Evolutionary conservation across 805 yeast genomes (phyloP).

Genomic region (Middelhovenomyces tepae): DNA sequence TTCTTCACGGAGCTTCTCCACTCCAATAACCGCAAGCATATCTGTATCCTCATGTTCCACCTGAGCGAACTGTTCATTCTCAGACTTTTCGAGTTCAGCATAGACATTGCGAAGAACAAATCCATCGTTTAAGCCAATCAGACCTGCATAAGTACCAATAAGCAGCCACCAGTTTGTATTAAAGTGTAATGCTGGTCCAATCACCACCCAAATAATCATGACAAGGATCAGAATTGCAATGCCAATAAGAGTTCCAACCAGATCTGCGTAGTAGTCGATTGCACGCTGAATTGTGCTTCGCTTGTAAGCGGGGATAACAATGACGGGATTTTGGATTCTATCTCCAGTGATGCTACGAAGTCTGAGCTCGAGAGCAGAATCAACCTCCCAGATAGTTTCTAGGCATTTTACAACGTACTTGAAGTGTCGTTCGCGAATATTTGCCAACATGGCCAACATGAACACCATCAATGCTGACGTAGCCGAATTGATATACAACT

Average conservation of each 20-base stretch:
- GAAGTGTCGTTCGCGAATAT: too few species aligned
- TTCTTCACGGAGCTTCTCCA: too few species aligned
- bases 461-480: too few species aligned
- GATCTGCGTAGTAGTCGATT: slow-evolving; percentile 34
- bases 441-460: too few species aligned
- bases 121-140: slow-evolving; percentile 37
- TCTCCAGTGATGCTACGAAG: slow-evolving; percentile 4
- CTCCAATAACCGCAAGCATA: slow-evolving; percentile 20
- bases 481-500: too few species aligned
- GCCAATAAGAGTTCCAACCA: slow-evolving; percentile 38
- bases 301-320: slow-evolving; percentile 2
- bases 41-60: slow-evolving; percentile 29
- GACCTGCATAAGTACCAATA: slow-evolving; percentile 39
- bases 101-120: slow-evolving; percentile 34
- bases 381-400: too few species aligned
- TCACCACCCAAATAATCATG: slow-evolving; percentile 31
- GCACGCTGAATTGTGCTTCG: too few species aligned
- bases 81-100: too few species aligned
- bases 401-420: too few species aligned
- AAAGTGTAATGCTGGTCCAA: slow-evolving; percentile 33
- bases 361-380: slow-evolving; percentile 3
- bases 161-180: slow-evolving; percentile 38
- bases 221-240: slow-evolving; percentile 28
- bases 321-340: neutral
- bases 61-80: slow-evolving; percentile 18